A percentile compares a stretch with the other conserved stretches of the same genome.
Evolutionary conservation across 306 rosid species (phyloP).

Genomic region (Cajanus cajan): DNA sequence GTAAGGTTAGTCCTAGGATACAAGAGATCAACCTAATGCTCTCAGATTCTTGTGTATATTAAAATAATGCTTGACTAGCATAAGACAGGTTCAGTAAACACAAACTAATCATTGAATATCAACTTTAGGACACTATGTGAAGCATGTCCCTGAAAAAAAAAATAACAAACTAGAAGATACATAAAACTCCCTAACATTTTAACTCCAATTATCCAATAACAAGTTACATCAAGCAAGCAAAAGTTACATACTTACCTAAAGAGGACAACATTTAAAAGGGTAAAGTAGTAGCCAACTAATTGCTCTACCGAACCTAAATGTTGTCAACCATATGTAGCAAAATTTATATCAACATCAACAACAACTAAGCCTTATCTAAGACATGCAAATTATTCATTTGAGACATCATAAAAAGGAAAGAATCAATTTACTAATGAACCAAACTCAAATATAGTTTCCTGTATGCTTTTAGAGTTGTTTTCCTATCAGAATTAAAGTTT

Average conservation of each 20-base stretch:
- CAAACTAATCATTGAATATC: no score
- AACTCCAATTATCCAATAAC: not conserved
- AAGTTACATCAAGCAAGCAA: constrained; percentile 6
- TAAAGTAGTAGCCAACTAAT: not conserved
- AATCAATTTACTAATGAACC: not conserved
- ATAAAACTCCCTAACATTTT: not conserved
- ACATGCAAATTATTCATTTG: not conserved
- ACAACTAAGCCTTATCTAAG: not conserved
- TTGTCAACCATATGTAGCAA: not conserved
- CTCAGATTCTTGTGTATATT: no score
- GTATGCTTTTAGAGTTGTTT: not conserved
- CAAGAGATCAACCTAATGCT: no score
- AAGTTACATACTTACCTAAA: not conserved
- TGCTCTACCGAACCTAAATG: not conserved
- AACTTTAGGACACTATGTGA: no score
- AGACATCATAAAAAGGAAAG: not conserved
- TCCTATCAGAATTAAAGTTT: not conserved
- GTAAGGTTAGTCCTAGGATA: no score
- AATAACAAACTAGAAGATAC: constrained; percentile 1
- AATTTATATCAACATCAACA: not conserved
- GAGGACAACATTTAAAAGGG: not conserved
- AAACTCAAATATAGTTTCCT: not conserved
- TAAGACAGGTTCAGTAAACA: no score
- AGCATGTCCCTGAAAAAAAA: no score
- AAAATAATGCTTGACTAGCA: no score